Evolutionary conservation across 257 asterid genomes (phyloP), one percentile per base, ranked within the genome.

Genomic region (Hygrophila difformis): DNA sequence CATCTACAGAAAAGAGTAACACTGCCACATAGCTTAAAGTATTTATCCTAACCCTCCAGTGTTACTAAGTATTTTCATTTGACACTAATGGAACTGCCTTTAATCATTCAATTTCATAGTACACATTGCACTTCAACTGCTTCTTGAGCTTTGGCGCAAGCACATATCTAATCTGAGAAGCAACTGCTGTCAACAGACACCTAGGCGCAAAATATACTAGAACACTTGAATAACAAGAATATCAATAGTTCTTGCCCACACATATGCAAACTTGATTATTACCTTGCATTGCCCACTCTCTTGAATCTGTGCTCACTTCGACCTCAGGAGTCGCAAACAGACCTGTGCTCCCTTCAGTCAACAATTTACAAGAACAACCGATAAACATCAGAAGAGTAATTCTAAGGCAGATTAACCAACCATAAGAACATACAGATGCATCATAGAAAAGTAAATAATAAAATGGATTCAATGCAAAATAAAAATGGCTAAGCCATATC

Each of bases 261-360:
- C 29, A 54, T 6, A 24, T 43, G 55, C 49, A 18, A 28, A 45
- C 42, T 14, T 18, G 29, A 19, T 38, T 48, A 20, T 20, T 61
- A 81, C 97, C 97, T 81, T 84, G 97, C 77, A 85, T 65, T 36
- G 79, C 93, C 97, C 95, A 88, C 73, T 88, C 94, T 53, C 71
- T 74, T 41, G 81, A 67, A 63, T 77, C 89, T 18, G 79, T 26
- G 62, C 74, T 75, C 15, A 73, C 68, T 61, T 75, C 88, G 9
- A 43, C 77, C 59, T 84, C 94, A 42, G 92, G 76, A 14, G 93
- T 68, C 24, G 97, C 89, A 42, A 64, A 65, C 63, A 61, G 48
- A 44, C 51, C 67, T 59, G 65, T 72, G 20, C 45, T 36, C 53
- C 73, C 96, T 82, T 66, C 67, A 55, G 55, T 58, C 15, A 58